A percentile compares a stretch with the other conserved stretches of the same genome.
phyloP scores from a whole-genome alignment of 345 rosid genomes.

The Lepidium sativum region DNA sequence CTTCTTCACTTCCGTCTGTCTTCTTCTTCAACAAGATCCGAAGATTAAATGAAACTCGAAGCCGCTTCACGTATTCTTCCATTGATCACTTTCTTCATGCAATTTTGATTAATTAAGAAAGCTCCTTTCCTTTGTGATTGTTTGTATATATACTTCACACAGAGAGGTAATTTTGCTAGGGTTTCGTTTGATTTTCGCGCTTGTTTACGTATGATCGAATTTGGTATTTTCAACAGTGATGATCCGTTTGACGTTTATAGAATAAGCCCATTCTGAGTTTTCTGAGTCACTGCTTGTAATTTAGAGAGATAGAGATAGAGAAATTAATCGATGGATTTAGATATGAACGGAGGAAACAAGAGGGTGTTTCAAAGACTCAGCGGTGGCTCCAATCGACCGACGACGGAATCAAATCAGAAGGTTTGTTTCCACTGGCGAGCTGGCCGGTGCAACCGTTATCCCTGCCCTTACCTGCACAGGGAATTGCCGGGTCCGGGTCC shows the following conservation, averaged over 20 bases:
- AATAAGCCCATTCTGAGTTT: not conserved
- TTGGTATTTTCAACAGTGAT: not conserved
- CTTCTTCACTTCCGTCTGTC: not conserved
- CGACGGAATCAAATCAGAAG: constrained; percentile 38
- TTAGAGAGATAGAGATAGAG: not conserved
- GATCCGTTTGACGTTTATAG: constrained; percentile 16
- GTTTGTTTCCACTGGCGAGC: constrained; percentile 87
- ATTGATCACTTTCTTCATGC: not conserved
- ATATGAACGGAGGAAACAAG: constrained; percentile 51
- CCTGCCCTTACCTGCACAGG: constrained; percentile 67
- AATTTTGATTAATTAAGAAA: not conserved
- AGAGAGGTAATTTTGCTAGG: constrained; percentile 13
- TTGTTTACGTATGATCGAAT: constrained; percentile 9
- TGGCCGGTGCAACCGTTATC: constrained; percentile 67
- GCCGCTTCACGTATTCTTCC: not conserved
- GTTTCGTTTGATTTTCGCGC: not conserved
- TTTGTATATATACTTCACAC: not conserved
- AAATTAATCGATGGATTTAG: constrained; percentile 52
- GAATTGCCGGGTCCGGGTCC: constrained; percentile 41
- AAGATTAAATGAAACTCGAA: not conserved
- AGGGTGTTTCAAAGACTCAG: constrained; percentile 66
- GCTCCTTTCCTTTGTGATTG: not conserved
- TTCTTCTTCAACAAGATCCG: not conserved
- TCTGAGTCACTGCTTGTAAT: not conserved
- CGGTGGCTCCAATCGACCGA: constrained; percentile 18